A percentile compares a stretch with the other conserved stretches of the same genome.
phyloP scores from a whole-genome alignment of 1,284 basidiomycete species.

The Ustilago nuda region DNA sequence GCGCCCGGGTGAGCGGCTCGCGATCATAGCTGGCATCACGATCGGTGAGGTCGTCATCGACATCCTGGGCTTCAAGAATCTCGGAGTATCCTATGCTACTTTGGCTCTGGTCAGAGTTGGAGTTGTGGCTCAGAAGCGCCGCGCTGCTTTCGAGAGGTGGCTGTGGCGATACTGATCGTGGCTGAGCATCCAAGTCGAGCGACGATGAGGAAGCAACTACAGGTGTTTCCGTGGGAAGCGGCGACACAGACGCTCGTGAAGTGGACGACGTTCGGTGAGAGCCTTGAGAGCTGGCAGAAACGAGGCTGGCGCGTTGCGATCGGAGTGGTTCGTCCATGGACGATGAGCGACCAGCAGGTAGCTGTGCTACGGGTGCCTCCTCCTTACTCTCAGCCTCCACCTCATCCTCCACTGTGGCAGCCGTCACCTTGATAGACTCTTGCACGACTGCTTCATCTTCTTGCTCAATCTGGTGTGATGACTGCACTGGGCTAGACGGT shows the following conservation, averaged over 20 bases:
- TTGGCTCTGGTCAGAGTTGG: slow-evolving; percentile 8
- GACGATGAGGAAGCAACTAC: slow-evolving; percentile 5
- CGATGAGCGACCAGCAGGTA: neutral
- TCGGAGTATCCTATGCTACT: slow-evolving; percentile 36
- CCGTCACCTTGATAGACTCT: neutral
- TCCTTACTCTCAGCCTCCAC: neutral
- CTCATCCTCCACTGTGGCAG: neutral
- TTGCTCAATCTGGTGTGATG: neutral
- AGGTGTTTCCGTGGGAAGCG: neutral
- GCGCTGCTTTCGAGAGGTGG: slow-evolving; percentile 20
- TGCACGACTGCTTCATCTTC: neutral
- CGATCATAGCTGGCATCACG: slow-evolving; percentile 18
- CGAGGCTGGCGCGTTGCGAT: slow-evolving; percentile 31
- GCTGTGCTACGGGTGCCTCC: neutral
- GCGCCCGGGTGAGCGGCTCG: slow-evolving; percentile 17
- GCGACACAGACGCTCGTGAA: neutral
- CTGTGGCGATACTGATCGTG: slow-evolving; percentile 17
- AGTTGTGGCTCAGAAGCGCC: slow-evolving; percentile 12
- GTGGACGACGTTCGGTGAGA: slow-evolving; percentile 14
- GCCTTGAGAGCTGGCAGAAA: slow-evolving; percentile 23
- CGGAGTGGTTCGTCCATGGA: slow-evolving; percentile 27
- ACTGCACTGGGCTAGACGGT: slow-evolving; percentile 6
- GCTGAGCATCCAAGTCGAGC: slow-evolving; percentile 2
- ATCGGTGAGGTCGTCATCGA: slow-evolving; percentile 21
- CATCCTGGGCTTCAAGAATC: slow-evolving; percentile 23